Evolutionary conservation across 768 basidiomycete species (phyloP).

Genomic region (Panaeolus papilionaceus): DNA sequence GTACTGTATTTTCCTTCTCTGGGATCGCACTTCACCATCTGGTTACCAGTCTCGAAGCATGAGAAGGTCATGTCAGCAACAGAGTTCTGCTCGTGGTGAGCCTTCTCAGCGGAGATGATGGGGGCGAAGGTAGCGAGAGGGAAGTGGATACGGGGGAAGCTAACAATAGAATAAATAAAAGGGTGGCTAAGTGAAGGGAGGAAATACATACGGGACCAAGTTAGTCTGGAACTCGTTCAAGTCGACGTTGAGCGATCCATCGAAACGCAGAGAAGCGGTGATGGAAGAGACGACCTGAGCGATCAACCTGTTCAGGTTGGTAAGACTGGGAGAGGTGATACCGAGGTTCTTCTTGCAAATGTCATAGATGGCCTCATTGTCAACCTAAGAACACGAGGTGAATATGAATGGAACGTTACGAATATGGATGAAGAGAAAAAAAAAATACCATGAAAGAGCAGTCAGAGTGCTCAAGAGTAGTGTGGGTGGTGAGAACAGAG

Average conservation of each 20-base stretch:
- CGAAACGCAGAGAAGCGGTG: conserved; percentile 96
- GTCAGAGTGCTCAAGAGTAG: conserved; percentile 99
- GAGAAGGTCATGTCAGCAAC: conserved; percentile 98
- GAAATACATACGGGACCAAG: conserved; percentile 83
- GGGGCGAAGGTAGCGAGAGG: conserved; percentile 96
- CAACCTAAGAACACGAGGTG: conserved; percentile 60
- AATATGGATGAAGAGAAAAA: conserved; percentile 9
- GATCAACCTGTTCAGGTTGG: conserved; percentile 95
- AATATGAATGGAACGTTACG: conserved; percentile 7
- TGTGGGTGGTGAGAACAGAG: conserved; percentile 96
- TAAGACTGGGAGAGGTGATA: conserved; percentile 86
- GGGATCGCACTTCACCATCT: conserved; percentile 96
- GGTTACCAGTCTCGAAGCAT: conserved; percentile 96
- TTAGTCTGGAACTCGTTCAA: conserved; percentile 99
- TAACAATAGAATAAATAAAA: conserved; percentile 35
- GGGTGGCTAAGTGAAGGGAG: background rate
- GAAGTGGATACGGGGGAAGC: conserved; percentile 99
- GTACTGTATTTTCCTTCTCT: conserved; percentile 97
- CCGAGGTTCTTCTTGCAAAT: conserved; percentile 97
- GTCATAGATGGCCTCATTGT: conserved; percentile 99
- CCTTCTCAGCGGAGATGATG: conserved; percentile 94
- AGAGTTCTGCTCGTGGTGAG: conserved; percentile 95
- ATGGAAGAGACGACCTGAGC: conserved; percentile 99
- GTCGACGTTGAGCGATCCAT: conserved; percentile 97
- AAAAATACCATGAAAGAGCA: conserved; percentile 95